Conservation (phyloP, 768 basidiomycete species). For the Kwoniella sp. region DNA sequence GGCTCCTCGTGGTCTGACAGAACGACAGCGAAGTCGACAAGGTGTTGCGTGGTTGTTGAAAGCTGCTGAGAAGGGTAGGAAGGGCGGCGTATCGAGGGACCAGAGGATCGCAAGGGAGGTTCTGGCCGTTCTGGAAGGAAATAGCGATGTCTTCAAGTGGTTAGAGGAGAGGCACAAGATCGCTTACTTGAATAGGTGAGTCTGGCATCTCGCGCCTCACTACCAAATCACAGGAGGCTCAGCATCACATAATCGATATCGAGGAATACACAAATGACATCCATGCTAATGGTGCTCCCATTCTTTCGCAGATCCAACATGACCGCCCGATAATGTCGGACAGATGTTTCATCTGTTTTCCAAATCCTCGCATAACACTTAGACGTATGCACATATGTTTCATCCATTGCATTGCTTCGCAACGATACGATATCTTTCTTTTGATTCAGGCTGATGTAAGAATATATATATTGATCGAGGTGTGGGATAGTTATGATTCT, state of each 20-base stretch:
- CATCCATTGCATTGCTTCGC: background rate
- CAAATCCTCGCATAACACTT: too few relatives aligned
- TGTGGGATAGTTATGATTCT: background rate
- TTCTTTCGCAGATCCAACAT: conserved; percentile 23
- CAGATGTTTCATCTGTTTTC: too few relatives aligned
- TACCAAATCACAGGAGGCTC: too few relatives aligned
- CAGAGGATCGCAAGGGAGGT: conserved; percentile 79
- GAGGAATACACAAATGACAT: too few relatives aligned
- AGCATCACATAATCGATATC: too few relatives aligned
- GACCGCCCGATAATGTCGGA: conserved; percentile 25
- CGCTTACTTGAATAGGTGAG: conserved; percentile 68
- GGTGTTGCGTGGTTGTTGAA: conserved; percentile 74
- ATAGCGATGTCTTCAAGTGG: conserved; percentile 63
- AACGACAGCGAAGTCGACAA: conserved; percentile 73
- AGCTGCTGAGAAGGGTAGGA: conserved; percentile 63
- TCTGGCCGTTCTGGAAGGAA: conserved; percentile 67
- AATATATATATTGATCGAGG: background rate
- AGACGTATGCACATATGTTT: too few relatives aligned
- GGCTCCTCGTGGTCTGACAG: conserved; percentile 72
- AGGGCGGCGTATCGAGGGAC: conserved; percentile 61
- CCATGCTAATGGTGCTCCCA: too few relatives aligned
- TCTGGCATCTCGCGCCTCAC: too few relatives aligned
- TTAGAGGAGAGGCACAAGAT: conserved; percentile 67
- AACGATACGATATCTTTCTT: background rate
- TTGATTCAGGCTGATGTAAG: background rate